A percentile compares a stretch with the other conserved stretches of the same genome.
Evolutionary conservation across 2,329 filamentous ascomycete genomes (phyloP).

Genomic region (Bimuria novae-zelandiae): DNA sequence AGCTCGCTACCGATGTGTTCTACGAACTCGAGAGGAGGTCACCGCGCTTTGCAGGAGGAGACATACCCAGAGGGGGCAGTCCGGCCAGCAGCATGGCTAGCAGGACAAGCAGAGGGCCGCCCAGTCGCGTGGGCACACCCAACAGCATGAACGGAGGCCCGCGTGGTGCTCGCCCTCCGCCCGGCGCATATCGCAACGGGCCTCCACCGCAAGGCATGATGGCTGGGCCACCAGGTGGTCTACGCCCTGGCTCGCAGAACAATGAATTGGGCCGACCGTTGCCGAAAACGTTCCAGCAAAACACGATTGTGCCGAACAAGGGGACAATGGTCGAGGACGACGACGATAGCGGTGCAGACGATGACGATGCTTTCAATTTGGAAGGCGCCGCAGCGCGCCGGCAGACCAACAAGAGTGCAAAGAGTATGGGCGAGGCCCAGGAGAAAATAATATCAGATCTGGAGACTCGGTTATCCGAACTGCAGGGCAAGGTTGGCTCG

Average conservation of each 20-base stretch:
- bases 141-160: constrained; percentile 58
- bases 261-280: constrained; percentile 76
- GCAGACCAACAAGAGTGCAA: constrained; percentile 52
- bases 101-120: constrained; percentile 59
- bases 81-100: constrained; percentile 63
- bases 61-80: constrained; percentile 70
- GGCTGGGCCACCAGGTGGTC: constrained; percentile 51
- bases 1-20: constrained; percentile 94
- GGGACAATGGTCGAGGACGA: constrained; percentile 91
- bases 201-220: constrained; percentile 46
- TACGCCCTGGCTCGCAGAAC: constrained; percentile 29
- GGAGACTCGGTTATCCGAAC: constrained; percentile 73
- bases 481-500: constrained; percentile 73
- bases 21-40: constrained; percentile 91
- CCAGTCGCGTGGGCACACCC: constrained; percentile 60
- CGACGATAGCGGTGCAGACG: constrained; percentile 58
- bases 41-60: constrained; percentile 74
- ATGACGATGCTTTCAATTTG: constrained; percentile 65
- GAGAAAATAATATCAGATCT: constrained; percentile 69
- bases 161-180: constrained; percentile 45
- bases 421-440: constrained; percentile 40
- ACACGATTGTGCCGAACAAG: constrained; percentile 96
- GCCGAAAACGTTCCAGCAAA: constrained; percentile 89
- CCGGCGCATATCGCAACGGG: constrained; percentile 34
- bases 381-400: constrained; percentile 51